Evolutionary conservation across 768 basidiomycete genomes (phyloP).

Genomic region (Hypsizygus marmoreus): DNA sequence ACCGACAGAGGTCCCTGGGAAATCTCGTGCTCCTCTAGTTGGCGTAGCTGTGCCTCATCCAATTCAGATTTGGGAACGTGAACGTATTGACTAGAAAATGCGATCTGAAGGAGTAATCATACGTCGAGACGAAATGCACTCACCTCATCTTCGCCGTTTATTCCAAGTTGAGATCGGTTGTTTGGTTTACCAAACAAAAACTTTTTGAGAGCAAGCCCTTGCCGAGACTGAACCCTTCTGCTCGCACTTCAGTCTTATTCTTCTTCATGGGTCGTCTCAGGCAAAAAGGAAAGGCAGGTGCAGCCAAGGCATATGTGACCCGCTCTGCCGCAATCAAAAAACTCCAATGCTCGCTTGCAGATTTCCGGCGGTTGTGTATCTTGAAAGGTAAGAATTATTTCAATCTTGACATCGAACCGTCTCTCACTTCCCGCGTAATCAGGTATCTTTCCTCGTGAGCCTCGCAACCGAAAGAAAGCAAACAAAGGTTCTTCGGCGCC

Average conservation of each 20-base stretch:
- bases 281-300: constrained; percentile 87
- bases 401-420: not conserved
- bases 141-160: constrained; percentile 38
- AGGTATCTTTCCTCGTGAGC: constrained; percentile 99
- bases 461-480: constrained; percentile 85
- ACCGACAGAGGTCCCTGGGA: constrained; percentile 97
- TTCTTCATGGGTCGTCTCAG: constrained; percentile 70
- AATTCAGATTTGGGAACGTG: constrained; percentile 96
- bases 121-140: constrained; percentile 10
- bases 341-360: constrained; percentile 93
- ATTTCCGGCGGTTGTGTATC: constrained; percentile 96
- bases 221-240: not conserved
- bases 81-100: constrained; percentile 80
- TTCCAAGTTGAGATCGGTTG: constrained; percentile 18
- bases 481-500: constrained; percentile 98
- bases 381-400: constrained; percentile 78
- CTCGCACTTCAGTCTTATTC: constrained; percentile 1
- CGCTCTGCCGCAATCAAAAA: constrained; percentile 91
- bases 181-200: constrained; percentile 38
- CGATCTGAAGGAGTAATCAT: constrained; percentile 1
- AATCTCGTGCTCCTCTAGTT: constrained; percentile 97
- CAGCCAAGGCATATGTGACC: constrained; percentile 90
- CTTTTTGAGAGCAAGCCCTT: constrained; percentile 22
- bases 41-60: constrained; percentile 93
- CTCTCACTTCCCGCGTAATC: constrained; percentile 11